Base-by-base conservation (phyloP, 768 basidiomycete genomes). In the Tylopilus rubrobrunneus region DNA sequence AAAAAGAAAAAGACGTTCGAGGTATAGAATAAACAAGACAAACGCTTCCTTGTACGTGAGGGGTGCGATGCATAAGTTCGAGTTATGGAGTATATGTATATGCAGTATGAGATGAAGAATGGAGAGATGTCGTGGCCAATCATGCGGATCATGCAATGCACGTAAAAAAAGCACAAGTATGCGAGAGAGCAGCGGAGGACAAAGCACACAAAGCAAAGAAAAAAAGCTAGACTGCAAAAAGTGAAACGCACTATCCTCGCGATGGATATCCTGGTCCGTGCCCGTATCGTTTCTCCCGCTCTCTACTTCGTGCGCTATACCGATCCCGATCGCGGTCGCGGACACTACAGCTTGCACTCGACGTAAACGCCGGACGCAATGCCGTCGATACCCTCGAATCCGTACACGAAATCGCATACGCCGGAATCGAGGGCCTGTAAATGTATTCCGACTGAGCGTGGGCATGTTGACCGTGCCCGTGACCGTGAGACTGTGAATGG, bases 331-430 rank as follows among this genome's bases (percentile, higher is more conserved):
- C 63, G 17, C 63, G 56, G 15, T 62, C 64, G 50, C 62, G 60
- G 48, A 14, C 47, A 25, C 44, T n/a, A 15, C 48, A 65, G 14
- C 36, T 60, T 46, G 60, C 53, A 7, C n/a, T 56, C 48, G 64
- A 64, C 47, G 69, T 64, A 61, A 69, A 69, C 31, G 68, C 68
- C 27, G 68, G 68, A 6, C 68, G 66, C 45, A 71, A 52, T 5
- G 69, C 69, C 2, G 68, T 69, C 50, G 69, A 71, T n/a, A 71
- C 68, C 60, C 61, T 59, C 19, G 67, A 60, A 57, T 69, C 68
- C 7, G 68, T 69, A 11, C 67, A 69, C 9, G 67, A 69, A 23
- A 69, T 57, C 9, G 67, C 67, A 50, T 69, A 69, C 3, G 69
- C 67, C 1, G 67, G 51, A 15, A 69, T 65, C 17, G 69, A 69